A percentile compares a stretch with the other conserved stretches of the same genome.
Conservation (phyloP, 306 rosid species). For the Quercus ilex region DNA sequence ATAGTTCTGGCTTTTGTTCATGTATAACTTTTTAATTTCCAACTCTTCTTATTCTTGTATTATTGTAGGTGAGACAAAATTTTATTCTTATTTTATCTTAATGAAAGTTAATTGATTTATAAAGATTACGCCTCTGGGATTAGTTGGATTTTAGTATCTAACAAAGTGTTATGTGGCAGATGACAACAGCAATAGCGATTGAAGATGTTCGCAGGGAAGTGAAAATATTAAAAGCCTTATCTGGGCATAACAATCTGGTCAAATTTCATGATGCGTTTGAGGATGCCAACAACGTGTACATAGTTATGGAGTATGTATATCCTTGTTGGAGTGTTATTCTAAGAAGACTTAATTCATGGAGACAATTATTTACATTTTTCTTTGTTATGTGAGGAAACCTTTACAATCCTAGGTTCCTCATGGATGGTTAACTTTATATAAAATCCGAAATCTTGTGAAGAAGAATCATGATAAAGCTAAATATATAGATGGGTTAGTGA, state of each 20-base stretch:
- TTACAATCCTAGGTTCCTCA: neutral
- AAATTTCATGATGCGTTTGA: slow-evolving; percentile 85
- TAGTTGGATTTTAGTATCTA: neutral
- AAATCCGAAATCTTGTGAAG: neutral
- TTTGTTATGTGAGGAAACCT: neutral
- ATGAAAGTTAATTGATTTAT: neutral
- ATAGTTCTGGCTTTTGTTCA: neutral
- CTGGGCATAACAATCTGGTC: slow-evolving; percentile 86
- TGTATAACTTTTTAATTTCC: neutral
- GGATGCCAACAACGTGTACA: slow-evolving; percentile 80
- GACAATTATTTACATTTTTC: neutral
- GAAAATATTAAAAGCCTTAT: slow-evolving; percentile 85
- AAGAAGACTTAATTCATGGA: neutral
- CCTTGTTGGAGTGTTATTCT: neutral
- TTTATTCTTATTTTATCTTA: neutral
- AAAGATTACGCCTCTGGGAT: neutral
- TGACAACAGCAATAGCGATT: slow-evolving; percentile 87
- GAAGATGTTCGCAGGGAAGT: slow-evolving; percentile 98
- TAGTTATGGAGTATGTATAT: slow-evolving; percentile 92
- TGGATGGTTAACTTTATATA: neutral
- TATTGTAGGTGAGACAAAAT: neutral
- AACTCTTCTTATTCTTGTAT: neutral
- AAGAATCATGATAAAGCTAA: neutral
- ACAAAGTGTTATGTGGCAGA: slow-evolving; percentile 52
- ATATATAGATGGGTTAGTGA: neutral